Evolutionary conservation across 768 basidiomycete genomes (phyloP).

Genomic region (Tulasnella calospora): DNA sequence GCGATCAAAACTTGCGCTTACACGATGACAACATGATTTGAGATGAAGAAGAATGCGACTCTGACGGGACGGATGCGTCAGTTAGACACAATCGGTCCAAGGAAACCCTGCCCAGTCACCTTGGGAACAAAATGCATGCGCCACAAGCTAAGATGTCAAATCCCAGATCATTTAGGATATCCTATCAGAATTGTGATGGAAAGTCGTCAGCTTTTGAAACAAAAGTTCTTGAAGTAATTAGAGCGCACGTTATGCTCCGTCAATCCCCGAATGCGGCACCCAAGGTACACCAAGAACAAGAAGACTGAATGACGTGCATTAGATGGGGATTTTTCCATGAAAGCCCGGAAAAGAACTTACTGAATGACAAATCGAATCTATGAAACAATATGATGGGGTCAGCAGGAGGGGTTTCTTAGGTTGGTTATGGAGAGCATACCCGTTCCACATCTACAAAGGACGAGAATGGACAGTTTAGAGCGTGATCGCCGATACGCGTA

Average conservation of each 20-base stretch:
- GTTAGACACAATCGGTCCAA: not conserved
- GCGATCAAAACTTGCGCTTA: conserved; percentile 38
- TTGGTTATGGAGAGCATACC: conserved; percentile 54
- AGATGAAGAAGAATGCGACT: conserved; percentile 73
- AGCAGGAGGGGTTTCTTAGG: not conserved
- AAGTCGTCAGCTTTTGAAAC: not conserved
- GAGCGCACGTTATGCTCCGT: conserved; percentile 40
- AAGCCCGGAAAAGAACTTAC: conserved; percentile 5
- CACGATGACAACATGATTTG: conserved; percentile 75
- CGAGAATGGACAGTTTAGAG: not conserved
- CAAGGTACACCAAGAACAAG: conserved; percentile 64
- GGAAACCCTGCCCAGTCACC: conserved; percentile 41
- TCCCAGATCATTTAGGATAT: conserved; percentile 50
- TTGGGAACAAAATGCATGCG: conserved; percentile 79
- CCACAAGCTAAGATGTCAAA: conserved; percentile 83
- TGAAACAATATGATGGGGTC: not conserved
- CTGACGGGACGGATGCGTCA: conserved; percentile 35
- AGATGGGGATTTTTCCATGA: conserved; percentile 27
- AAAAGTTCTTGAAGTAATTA: not conserved
- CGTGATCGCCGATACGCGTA: not conserved
- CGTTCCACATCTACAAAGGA: conserved; percentile 73
- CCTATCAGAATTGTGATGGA: not conserved
- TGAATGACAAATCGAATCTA: conserved; percentile 47
- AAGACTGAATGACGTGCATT: conserved; percentile 40
- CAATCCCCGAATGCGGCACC: conserved; percentile 61